These are phyloP conservation scores for Pseudonitzschia multiseries DNA, from an alignment of 108 stramenopile species.

Conservation along the genomic window DNA sequence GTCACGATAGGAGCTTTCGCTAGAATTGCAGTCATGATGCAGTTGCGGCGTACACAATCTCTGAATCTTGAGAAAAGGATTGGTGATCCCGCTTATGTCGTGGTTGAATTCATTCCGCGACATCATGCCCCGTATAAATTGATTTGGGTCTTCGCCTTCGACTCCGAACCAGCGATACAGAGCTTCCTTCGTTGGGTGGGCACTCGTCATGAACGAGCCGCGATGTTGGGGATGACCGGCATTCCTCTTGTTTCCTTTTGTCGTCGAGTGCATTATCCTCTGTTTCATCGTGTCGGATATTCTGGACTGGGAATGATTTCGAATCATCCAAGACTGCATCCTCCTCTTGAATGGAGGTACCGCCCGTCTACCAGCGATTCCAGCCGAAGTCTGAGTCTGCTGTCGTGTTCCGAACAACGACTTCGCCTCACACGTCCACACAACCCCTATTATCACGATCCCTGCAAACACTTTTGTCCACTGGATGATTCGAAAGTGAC, in stretches of 20 bases:
- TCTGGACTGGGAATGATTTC: conserved; percentile 23
- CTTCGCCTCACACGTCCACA: background rate
- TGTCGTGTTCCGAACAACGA: background rate
- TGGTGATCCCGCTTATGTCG: conserved; percentile 45
- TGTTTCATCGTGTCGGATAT: background rate
- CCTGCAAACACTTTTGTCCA: background rate
- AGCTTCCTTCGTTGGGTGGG: conserved; percentile 19
- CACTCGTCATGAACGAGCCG: conserved; percentile 27
- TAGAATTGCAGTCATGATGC: background rate
- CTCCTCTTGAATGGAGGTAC: conserved; percentile 14
- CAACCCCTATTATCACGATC: background rate
- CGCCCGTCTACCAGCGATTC: background rate
- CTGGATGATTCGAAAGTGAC: no score
- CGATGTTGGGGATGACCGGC: background rate
- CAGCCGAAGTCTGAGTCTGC: background rate
- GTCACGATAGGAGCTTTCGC: background rate
- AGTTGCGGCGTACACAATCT: background rate
- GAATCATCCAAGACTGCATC: conserved; percentile 31
- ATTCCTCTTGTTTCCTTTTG: background rate
- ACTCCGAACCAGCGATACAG: conserved; percentile 26
- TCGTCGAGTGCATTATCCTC: background rate
- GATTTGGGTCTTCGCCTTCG: conserved; percentile 20
- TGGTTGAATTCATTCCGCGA: conserved; percentile 43
- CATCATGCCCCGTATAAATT: conserved; percentile 24
- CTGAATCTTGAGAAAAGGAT: conserved; percentile 40